A percentile compares a stretch with the other conserved stretches of the same genome.
Conservation (phyloP, 2,329 filamentous ascomycete genomes). For the Fusarium metavorans region DNA sequence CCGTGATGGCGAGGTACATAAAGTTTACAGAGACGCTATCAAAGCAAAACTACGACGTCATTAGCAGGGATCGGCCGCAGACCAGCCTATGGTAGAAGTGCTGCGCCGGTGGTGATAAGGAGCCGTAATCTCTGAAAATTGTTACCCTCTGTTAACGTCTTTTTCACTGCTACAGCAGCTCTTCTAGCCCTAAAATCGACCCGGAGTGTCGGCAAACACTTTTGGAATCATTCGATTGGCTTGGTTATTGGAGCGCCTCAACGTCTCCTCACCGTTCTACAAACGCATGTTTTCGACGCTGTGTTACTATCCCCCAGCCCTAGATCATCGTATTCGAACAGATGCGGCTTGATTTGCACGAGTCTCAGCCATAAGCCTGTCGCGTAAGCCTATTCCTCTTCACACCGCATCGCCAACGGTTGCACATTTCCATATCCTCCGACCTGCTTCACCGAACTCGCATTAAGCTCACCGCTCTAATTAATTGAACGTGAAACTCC, state of each 20-base stretch:
- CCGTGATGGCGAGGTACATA: background rate
- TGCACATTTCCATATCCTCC: background rate
- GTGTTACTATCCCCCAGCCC: background rate
- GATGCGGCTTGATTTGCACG: background rate
- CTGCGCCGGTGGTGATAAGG: background rate
- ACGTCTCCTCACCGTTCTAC: background rate
- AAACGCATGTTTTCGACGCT: background rate
- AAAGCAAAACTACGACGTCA: background rate
- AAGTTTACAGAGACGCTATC: background rate
- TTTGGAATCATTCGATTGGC: background rate
- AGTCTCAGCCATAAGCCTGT: background rate
- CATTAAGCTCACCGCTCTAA: background rate
- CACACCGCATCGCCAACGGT: background rate
- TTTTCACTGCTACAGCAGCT: background rate
- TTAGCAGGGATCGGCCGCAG: background rate
- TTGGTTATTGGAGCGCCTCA: background rate
- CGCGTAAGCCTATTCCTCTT: background rate
- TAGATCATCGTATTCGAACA: background rate
- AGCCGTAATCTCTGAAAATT: background rate
- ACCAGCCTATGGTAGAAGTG: background rate
- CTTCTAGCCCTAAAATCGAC: background rate
- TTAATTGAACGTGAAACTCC: background rate
- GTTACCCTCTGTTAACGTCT: background rate
- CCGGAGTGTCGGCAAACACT: background rate
- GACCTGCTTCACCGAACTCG: background rate